A percentile compares a stretch with the other conserved stretches of the same genome.
phyloP scores from a whole-genome alignment of 331 rosid species.

The Quercus tomentella region DNA sequence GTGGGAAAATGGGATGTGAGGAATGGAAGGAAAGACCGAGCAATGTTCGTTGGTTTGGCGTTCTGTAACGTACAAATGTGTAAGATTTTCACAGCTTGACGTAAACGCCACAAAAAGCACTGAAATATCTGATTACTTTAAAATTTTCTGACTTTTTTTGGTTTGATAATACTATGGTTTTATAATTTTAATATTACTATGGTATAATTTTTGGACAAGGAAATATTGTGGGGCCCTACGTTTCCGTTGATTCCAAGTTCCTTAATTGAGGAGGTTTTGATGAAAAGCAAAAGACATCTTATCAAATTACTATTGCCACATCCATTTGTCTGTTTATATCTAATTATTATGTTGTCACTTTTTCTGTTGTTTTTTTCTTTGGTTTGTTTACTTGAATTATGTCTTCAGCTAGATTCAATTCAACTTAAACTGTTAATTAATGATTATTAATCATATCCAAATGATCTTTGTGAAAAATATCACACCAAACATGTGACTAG shows the following conservation, averaged over 20 bases:
- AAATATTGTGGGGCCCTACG: constrained; percentile 8
- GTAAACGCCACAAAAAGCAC: constrained; percentile 60
- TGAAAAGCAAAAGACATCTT: neutral
- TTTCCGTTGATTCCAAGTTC: constrained; percentile 33
- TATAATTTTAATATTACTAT: no score
- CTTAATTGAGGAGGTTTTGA: constrained; percentile 9
- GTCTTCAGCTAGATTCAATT: no score
- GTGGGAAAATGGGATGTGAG: constrained; percentile 20
- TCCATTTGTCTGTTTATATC: neutral
- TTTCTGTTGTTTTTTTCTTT: neutral
- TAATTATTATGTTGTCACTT: fast-evolving
- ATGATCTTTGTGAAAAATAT: no score
- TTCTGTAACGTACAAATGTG: constrained; percentile 8
- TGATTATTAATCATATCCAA: no score
- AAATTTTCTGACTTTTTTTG: constrained; percentile 1
- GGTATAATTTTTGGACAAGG: neutral
- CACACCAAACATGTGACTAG: no score
- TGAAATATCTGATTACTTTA: constrained; percentile 1
- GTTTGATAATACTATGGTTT: neutral
- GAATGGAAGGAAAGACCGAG: constrained; percentile 19
- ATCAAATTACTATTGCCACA: neutral
- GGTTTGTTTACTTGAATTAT: neutral
- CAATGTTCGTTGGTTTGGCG: constrained; percentile 12
- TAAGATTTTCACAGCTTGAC: constrained; percentile 50
- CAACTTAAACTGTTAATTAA: no score